Evolutionary conservation across 352 stramenopile genomes (phyloP).

Genomic region (Phytophthora vignae): DNA sequence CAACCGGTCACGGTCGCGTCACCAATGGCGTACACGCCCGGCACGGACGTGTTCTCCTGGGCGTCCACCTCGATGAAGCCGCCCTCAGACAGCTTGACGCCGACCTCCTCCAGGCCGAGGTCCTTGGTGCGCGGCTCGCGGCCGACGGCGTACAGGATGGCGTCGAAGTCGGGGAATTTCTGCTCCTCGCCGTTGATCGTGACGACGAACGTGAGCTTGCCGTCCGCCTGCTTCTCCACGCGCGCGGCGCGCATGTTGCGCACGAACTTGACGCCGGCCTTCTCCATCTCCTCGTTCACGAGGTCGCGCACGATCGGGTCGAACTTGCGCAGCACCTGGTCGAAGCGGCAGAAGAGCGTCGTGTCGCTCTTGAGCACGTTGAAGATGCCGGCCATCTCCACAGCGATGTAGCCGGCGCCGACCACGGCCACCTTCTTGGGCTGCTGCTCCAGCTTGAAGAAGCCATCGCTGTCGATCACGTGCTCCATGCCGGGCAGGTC

Average conservation of each 20-base stretch:
- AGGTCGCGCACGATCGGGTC: conserved; percentile 89
- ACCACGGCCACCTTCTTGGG: conserved; percentile 94
- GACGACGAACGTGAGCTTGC: conserved; percentile 75
- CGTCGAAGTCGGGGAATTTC: conserved; percentile 58
- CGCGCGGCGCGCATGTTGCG: conserved; percentile 62
- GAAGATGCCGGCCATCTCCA: conserved; percentile 97
- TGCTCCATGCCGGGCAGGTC: conserved; percentile 91
- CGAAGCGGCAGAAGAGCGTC: conserved; percentile 89
- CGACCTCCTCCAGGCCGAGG: conserved; percentile 84
- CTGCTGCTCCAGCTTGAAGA: conserved; percentile 95
- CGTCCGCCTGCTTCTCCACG: conserved; percentile 89
- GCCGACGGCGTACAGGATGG: conserved; percentile 82
- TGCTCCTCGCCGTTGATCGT: conserved; percentile 66
- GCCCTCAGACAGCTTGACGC: conserved; percentile 76
- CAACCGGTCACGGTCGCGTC: conserved; percentile 91
- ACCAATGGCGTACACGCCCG: conserved; percentile 92
- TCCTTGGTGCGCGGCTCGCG: conserved; percentile 87
- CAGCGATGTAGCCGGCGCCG: conserved; percentile 97
- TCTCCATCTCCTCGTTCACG: conserved; percentile 81
- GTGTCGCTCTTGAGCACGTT: conserved; percentile 94
- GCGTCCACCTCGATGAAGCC: conserved; percentile 93
- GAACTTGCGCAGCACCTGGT: conserved; percentile 90
- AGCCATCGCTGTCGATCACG: conserved; percentile 96
- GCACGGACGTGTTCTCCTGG: conserved; percentile 91
- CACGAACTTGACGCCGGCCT: conserved; percentile 72